These are phyloP conservation scores for Lachnellula occidentalis DNA, from an alignment of 2,329 filamentous ascomycete genomes.

Conservation along the genomic window DNA sequence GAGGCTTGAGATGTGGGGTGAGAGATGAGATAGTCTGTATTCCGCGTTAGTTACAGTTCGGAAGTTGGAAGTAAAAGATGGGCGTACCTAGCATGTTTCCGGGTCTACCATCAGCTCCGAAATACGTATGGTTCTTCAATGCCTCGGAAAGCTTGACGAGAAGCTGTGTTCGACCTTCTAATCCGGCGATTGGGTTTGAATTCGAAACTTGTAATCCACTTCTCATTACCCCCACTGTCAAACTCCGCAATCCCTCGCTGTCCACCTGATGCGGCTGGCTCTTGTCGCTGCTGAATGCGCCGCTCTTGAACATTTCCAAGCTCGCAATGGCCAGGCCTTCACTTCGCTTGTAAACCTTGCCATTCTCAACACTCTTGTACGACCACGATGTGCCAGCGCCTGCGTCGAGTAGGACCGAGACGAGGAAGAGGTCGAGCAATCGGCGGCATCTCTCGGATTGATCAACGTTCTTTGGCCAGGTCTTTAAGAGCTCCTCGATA, in stretches of 20 bases:
- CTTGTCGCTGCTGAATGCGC: conserved; percentile 78
- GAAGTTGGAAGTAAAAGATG: background rate
- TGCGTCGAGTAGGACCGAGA: conserved; percentile 79
- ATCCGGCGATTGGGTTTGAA: conserved; percentile 73
- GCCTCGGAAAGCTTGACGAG: conserved; percentile 71
- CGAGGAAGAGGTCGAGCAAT: conserved; percentile 70
- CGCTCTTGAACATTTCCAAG: conserved; percentile 89
- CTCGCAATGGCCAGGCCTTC: conserved; percentile 77
- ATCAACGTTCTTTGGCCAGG: conserved; percentile 65
- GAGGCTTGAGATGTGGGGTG: conserved; percentile 86
- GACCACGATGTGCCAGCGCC: conserved; percentile 88
- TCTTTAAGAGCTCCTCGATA: conserved; percentile 63
- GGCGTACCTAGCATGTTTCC: conserved; percentile 86
- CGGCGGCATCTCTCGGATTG: conserved; percentile 68
- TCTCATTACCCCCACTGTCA: conserved; percentile 70
- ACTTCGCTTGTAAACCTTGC: conserved; percentile 73
- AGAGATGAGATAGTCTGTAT: conserved; percentile 78
- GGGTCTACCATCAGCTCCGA: conserved; percentile 76
- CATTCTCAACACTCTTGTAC: conserved; percentile 88
- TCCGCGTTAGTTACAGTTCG: conserved; percentile 20
- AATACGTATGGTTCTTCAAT: conserved; percentile 73
- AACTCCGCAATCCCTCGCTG: conserved; percentile 66
- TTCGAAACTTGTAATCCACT: conserved; percentile 80
- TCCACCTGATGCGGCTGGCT: conserved; percentile 86
- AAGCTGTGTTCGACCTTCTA: conserved; percentile 78